A percentile compares a stretch with the other conserved stretches of the same genome.
These are phyloP conservation scores for Vigna hirtella DNA, from an alignment of 306 rosid species.

Conservation along the genomic window DNA sequence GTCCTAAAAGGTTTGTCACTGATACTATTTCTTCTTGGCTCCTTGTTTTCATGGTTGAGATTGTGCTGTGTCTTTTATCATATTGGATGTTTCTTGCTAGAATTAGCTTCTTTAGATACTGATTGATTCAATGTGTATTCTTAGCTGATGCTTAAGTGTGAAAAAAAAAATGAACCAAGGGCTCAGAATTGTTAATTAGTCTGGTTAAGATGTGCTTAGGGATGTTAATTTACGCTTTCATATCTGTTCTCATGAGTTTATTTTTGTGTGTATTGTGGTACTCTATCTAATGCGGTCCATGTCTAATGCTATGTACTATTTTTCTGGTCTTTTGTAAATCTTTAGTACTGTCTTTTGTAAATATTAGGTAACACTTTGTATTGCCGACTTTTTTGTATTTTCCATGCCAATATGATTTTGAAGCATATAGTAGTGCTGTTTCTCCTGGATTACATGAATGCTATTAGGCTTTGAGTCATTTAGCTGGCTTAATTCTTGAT, in stretches of 20 bases:
- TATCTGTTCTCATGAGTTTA: not conserved
- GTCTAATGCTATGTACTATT: not conserved
- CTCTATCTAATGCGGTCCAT: not conserved
- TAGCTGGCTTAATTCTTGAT: constrained; percentile 4
- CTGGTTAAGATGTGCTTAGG: not conserved
- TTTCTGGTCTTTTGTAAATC: not conserved
- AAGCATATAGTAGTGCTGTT: not conserved
- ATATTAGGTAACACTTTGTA: not conserved
- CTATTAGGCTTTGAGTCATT: constrained; percentile 10
- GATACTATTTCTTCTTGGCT: not conserved
- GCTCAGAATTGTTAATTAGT: constrained; percentile 8
- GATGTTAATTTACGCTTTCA: constrained; percentile 13
- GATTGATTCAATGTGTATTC: not conserved
- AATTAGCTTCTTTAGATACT: constrained; percentile 25
- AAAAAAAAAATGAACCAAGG: not conserved
- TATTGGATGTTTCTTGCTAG: constrained; percentile 7
- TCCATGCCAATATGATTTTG: constrained; percentile 5
- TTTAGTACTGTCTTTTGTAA: not conserved
- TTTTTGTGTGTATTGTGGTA: not conserved
- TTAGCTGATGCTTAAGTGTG: not conserved
- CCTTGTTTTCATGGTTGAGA: not conserved
- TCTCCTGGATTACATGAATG: constrained; percentile 13
- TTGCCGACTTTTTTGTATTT: not conserved
- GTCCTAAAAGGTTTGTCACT: constrained; percentile 63
- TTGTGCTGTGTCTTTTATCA: not conserved